A percentile compares a stretch with the other conserved stretches of the same genome.
Conservation (phyloP, 495 filamentous ascomycete species). For the Aspergillus sclerotiicarbonarius region DNA sequence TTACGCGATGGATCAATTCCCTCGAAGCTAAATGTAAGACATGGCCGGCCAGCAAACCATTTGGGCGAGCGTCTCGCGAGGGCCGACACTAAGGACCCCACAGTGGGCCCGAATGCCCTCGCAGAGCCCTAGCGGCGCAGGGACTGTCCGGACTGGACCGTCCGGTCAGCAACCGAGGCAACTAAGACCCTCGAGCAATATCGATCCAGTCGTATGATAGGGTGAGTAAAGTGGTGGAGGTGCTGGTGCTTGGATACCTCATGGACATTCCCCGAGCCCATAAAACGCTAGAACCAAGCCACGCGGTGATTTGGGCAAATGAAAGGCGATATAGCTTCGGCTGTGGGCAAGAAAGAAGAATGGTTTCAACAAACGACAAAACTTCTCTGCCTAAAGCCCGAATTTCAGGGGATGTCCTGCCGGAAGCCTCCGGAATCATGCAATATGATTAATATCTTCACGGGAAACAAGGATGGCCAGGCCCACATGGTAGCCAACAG, state of each 20-base stretch:
- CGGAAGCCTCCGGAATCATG: not conserved
- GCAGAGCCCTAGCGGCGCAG: no score
- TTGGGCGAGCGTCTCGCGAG: no score
- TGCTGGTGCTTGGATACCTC: not conserved
- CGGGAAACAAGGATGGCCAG: not conserved
- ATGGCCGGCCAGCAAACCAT: not conserved
- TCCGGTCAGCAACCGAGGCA: not conserved
- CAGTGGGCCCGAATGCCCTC: no score
- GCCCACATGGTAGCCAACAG: not conserved
- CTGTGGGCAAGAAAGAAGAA: no score
- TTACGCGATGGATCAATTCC: not conserved
- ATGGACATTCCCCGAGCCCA: not conserved
- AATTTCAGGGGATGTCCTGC: not conserved
- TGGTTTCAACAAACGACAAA: no score
- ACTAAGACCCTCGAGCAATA: not conserved
- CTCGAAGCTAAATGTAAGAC: not conserved
- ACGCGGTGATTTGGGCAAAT: not conserved
- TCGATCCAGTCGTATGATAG: slow-evolving; percentile 1
- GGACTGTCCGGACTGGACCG: not conserved
- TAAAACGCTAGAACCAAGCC: not conserved
- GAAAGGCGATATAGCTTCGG: not conserved
- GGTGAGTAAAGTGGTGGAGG: not conserved
- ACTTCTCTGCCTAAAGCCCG: not conserved
- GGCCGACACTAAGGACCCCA: no score
- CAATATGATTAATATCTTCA: not conserved